A percentile compares a stretch with the other conserved stretches of the same genome.
These are phyloP conservation scores for Ophiosphaerella korrae DNA, from an alignment of 2,329 filamentous ascomycete genomes.

Conservation along the genomic window DNA sequence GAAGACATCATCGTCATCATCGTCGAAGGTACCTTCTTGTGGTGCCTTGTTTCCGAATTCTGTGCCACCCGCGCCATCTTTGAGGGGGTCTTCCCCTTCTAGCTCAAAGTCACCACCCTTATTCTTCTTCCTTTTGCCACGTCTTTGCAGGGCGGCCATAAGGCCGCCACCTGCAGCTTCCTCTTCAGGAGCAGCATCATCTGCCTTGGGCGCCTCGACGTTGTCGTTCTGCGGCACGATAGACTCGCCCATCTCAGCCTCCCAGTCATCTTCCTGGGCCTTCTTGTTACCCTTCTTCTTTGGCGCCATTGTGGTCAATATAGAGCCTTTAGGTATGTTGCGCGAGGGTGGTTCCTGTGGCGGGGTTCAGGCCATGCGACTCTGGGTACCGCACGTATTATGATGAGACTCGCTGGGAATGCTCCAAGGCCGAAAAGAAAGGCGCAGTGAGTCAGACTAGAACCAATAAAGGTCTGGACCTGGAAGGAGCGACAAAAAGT, in stretches of 20 bases:
- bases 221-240: constrained; percentile 65
- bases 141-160: constrained; percentile 59
- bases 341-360: constrained; percentile 12
- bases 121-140: constrained; percentile 82
- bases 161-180: constrained; percentile 56
- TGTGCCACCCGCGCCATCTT: constrained; percentile 46
- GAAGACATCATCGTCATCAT: constrained; percentile 82
- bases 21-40: constrained; percentile 70
- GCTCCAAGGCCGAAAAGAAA: constrained; percentile 9
- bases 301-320: constrained; percentile 71
- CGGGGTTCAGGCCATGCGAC: constrained; percentile 13
- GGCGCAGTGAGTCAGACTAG: constrained; percentile 29
- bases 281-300: constrained; percentile 95
- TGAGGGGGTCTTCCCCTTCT: constrained; percentile 66
- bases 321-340: constrained; percentile 4
- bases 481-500: constrained; percentile 21
- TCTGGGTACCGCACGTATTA: not conserved
- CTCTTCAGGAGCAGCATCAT: constrained; percentile 51
- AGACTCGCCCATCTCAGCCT: constrained; percentile 84
- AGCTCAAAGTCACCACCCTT: constrained; percentile 70
- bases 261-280: constrained; percentile 92
- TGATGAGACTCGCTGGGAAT: constrained; percentile 7
- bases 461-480: constrained; percentile 34
- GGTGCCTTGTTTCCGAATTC: constrained; percentile 71
- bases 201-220: constrained; percentile 33